phyloP scores from a whole-genome alignment of 2,329 filamentous ascomycete species.

The Claviceps maximensis region DNA sequence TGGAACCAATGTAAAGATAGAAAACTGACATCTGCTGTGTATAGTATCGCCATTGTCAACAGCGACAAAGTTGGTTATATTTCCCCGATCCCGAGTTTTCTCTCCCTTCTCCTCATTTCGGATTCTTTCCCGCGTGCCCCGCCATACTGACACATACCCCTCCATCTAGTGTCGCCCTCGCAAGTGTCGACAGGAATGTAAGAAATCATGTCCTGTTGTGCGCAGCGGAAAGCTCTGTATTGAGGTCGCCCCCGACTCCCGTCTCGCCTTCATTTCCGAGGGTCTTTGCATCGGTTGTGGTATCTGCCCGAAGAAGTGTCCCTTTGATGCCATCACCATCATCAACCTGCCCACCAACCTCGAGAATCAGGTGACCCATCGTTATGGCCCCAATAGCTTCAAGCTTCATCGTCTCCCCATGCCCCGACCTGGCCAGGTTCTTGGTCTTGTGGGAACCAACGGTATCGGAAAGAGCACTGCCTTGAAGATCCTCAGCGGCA shows the following conservation, averaged over 20 bases:
- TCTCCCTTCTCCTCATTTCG: slow-evolving; percentile 5
- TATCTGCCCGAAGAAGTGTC: slow-evolving; percentile 99
- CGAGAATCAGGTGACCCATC: slow-evolving; percentile 93
- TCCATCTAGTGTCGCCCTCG: slow-evolving; percentile 22
- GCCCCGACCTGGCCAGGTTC: slow-evolving; percentile 86
- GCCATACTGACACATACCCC: slow-evolving; percentile 17
- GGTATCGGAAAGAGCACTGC: slow-evolving; percentile 99
- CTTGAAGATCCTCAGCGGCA: slow-evolving; percentile 94
- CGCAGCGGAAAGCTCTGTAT: slow-evolving; percentile 96
- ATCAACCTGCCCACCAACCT: slow-evolving; percentile 99
- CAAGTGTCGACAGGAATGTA: slow-evolving; percentile 98
- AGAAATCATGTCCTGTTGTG: slow-evolving; percentile 95
- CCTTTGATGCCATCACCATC: slow-evolving; percentile 96
- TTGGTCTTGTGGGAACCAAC: slow-evolving; percentile 96
- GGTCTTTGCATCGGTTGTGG: slow-evolving; percentile 93
- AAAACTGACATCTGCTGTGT: slow-evolving; percentile 13
- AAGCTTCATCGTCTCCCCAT: slow-evolving; percentile 95
- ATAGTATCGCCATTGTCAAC: slow-evolving; percentile 96
- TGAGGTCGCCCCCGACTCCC: slow-evolving; percentile 76
- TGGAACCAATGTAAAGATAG: background rate
- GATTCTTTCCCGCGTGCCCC: slow-evolving; percentile 10
- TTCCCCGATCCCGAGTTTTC: slow-evolving; percentile 1
- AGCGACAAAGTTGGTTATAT: slow-evolving; percentile 68
- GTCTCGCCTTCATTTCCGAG: slow-evolving; percentile 97
- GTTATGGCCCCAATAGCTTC: slow-evolving; percentile 99